Conservation (phyloP, 1,139 yeast species). For the Pichia sp. region DNA sequence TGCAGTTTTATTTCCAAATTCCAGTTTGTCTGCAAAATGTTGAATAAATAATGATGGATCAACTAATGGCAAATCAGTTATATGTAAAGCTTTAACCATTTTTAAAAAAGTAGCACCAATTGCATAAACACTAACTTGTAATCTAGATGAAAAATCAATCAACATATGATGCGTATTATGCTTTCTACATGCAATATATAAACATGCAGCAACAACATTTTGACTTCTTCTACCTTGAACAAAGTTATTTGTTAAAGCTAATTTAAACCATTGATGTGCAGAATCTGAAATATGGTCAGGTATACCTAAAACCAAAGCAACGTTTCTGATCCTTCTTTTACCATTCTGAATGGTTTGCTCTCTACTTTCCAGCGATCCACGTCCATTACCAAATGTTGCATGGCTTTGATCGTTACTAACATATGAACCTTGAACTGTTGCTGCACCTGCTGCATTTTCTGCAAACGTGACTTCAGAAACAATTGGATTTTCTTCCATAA, state of each 20-base stretch:
- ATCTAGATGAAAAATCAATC: conserved; percentile 84
- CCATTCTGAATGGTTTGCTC: conserved; percentile 87
- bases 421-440: conserved; percentile 91
- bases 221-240: conserved; percentile 95
- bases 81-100: conserved; percentile 76
- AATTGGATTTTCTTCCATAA: conserved; percentile 85
- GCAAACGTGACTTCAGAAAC: conserved; percentile 94
- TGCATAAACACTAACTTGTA: conserved; percentile 87
- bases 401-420: conserved; percentile 82
- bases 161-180: conserved; percentile 91
- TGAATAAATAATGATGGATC: conserved; percentile 93
- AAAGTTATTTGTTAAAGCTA: conserved; percentile 80
- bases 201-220: conserved; percentile 90
- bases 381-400: conserved; percentile 59
- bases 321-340: conserved; percentile 63
- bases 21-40: conserved; percentile 83
- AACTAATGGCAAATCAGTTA: conserved; percentile 72
- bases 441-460: conserved; percentile 89
- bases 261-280: conserved; percentile 81
- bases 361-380: conserved; percentile 72
- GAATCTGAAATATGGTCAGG: conserved; percentile 82
- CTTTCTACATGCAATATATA: conserved; percentile 89
- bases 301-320: conserved; percentile 71
- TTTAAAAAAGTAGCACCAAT: conserved; percentile 93
- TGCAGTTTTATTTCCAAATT: conserved; percentile 63